Evolutionary conservation across 768 basidiomycete species (phyloP), one percentile per base, ranked within the genome.

Genomic region (Pleurotus platypus): DNA sequence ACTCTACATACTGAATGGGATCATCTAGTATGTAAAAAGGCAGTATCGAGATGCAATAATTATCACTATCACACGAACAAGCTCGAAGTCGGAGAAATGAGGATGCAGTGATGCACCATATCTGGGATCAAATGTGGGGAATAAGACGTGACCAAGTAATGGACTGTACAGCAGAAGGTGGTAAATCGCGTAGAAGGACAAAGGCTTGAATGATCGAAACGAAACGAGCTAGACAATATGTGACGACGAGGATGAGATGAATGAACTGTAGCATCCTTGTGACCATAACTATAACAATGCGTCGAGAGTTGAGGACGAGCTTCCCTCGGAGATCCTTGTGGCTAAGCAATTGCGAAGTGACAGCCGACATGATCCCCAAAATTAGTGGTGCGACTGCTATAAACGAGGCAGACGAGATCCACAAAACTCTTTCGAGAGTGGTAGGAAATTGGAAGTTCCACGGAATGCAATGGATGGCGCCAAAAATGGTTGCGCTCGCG

Each of bases 361-460:
- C 18, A 18, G 18, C 18, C 18, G 18, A 18, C 18, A 18, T 18
- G 18, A 18, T 18, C 18, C 18, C 18, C 37, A 48, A 20, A 20
- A 37, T 27, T n/a, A 54, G 15, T 18, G 59, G 59, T 18, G 20
- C 15, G 43, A 13, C 13, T 30, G 62, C 57, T n/a, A 69, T 60
- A 4, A 62, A 38, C 2, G 64, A 16, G 0, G 66, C 57, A 9
- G 46, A 64, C 20, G 57, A 45, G 4, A 63, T 62, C 71, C 71
- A 72, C 2, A 68, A 15, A 4, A 61, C 39, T 46, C 56, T 15
- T 38, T 69, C 69, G 1, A 30, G 8, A 12, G 49, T 26, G 1
- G 60, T 61, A 8, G 67, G 66, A 50, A 72, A 72, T 1, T 58
- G 9, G 26, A 64, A 66, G 24, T 55, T 13, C 71, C 72, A 71